Evolutionary conservation across 2,329 filamentous ascomycete genomes (phyloP).

Genomic region (Stagonosporopsis rhizophila): DNA sequence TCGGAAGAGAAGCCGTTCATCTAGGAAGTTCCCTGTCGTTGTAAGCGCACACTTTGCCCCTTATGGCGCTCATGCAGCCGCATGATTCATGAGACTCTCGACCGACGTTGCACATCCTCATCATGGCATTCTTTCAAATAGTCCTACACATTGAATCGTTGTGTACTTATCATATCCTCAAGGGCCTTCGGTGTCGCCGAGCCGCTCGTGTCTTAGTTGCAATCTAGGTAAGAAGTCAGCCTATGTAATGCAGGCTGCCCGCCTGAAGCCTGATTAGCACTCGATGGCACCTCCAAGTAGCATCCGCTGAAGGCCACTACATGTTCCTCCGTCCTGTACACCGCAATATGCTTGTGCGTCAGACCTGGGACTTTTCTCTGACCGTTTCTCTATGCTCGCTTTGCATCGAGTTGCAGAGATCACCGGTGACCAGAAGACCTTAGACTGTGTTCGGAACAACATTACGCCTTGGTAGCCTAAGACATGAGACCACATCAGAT

Average conservation of each 20-base stretch:
- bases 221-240: not conserved
- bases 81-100: no score
- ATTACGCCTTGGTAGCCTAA: not conserved
- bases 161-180: no score
- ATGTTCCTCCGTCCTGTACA: not conserved
- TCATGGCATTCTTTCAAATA: no score
- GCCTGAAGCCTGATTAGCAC: not conserved
- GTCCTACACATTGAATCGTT: no score
- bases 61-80: no score
- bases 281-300: not conserved
- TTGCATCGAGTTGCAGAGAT: not conserved
- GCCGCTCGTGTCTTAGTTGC: not conserved
- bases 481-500: not conserved
- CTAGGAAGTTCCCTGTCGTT: no score
- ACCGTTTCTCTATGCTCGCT: no score
- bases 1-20: no score
- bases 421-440: not conserved
- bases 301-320: not conserved
- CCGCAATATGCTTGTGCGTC: not conserved
- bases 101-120: no score
- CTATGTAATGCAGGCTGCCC: not conserved
- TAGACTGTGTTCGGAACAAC: not conserved
- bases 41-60: no score
- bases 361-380: no score
- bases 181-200: not conserved